phyloP scores from a whole-genome alignment of 176 grass and related monocot species.

The Avena sativa region DNA sequence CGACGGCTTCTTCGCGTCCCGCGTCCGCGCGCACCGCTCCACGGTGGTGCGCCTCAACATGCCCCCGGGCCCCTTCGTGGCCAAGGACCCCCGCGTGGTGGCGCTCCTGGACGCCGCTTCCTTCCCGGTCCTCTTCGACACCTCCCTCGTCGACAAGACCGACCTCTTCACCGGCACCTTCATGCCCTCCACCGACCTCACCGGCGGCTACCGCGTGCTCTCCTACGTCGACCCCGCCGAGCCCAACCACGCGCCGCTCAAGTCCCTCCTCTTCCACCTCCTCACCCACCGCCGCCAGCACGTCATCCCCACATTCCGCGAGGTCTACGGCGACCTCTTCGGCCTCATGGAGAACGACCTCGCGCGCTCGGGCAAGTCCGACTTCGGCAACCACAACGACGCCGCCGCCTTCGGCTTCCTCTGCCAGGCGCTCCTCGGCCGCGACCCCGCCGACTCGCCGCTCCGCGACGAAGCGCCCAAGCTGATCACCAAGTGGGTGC shows the following conservation, averaged over 20 bases:
- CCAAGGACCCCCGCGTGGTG: constrained; percentile 81
- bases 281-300: constrained; percentile 69
- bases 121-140: constrained; percentile 94
- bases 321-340: constrained; percentile 72
- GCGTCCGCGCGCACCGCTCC: constrained; percentile 63
- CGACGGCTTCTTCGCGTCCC: constrained; percentile 87
- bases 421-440: constrained; percentile 61
- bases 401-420: constrained; percentile 81
- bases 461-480: constrained; percentile 68
- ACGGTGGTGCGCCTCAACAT: constrained; percentile 95
- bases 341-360: constrained; percentile 68
- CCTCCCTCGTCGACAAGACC: constrained; percentile 81
- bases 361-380: constrained; percentile 61
- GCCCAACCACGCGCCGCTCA: constrained; percentile 82
- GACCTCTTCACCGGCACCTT: constrained; percentile 98
- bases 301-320: constrained; percentile 77
- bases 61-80: constrained; percentile 88
- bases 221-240: constrained; percentile 92
- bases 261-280: constrained; percentile 79
- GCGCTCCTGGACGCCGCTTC: constrained; percentile 91
- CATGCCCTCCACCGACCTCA: constrained; percentile 94
- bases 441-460: constrained; percentile 62
- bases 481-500: constrained; percentile 81
- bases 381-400: constrained; percentile 84
- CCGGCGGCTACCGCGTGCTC: constrained; percentile 82